Conservation (phyloP, 164 flowering plant species). For the Stephania cephalantha region DNA sequence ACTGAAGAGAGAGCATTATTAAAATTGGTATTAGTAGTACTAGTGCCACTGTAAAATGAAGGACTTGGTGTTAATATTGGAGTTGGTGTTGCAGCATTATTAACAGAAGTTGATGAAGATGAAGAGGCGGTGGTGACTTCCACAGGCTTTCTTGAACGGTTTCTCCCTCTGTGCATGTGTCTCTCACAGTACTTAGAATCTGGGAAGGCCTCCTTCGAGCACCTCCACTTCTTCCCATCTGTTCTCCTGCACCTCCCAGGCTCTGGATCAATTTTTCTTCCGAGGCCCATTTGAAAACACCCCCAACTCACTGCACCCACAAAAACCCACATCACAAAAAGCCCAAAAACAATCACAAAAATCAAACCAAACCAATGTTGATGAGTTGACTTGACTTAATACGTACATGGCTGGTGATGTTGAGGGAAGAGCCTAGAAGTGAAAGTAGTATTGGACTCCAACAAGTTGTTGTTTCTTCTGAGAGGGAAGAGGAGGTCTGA, state of each 20-base stretch:
- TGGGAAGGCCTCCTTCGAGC: slow-evolving; percentile 76
- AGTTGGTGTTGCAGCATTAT: not conserved
- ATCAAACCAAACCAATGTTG: not conserved
- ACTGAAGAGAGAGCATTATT: slow-evolving; percentile 3
- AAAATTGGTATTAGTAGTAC: not conserved
- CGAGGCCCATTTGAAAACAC: slow-evolving; percentile 61
- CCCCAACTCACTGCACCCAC: slow-evolving; percentile 62
- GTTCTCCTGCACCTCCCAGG: slow-evolving; percentile 93
- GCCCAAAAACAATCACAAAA: not conserved
- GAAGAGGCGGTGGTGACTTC: slow-evolving; percentile 27
- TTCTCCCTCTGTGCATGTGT: slow-evolving; percentile 91
- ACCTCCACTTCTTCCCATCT: slow-evolving; percentile 92
- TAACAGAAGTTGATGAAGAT: not conserved
- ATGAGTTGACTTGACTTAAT: not conserved
- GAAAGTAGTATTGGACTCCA: slow-evolving; percentile 20
- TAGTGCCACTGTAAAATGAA: slow-evolving; percentile 18
- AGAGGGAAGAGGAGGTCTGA: slow-evolving; percentile 65
- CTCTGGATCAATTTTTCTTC: slow-evolving; percentile 76
- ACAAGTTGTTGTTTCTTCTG: slow-evolving; percentile 35
- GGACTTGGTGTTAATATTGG: slow-evolving; percentile 12
- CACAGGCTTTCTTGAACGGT: slow-evolving; percentile 99
- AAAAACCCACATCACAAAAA: slow-evolving; percentile 5
- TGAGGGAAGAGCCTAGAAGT: slow-evolving; percentile 36
- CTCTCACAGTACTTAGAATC: slow-evolving; percentile 88
- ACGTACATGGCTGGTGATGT: slow-evolving; percentile 44